Conservation (phyloP, 2,329 filamentous ascomycete species). For the Xylariaceae sp. region DNA sequence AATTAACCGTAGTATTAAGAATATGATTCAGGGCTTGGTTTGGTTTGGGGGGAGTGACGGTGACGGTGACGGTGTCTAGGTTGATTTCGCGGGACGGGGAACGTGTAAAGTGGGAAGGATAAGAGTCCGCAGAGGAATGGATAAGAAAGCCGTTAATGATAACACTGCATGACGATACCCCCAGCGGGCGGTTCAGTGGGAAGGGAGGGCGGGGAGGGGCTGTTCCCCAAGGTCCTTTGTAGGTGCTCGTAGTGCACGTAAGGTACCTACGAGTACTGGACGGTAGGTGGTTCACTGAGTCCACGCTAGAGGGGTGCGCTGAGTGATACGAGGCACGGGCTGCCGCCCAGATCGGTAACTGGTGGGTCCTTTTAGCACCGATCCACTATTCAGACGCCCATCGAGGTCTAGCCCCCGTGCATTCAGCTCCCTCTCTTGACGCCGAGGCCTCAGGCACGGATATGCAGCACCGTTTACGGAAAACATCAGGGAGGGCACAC, state of each 20-base stretch:
- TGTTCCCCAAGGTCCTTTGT: background rate
- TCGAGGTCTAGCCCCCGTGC: background rate
- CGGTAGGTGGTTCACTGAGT: too few species aligned
- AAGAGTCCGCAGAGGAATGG: background rate
- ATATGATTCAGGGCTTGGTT: slow-evolving; percentile 6
- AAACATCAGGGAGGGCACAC: too few species aligned
- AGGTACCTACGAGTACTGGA: background rate
- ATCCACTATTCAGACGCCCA: background rate
- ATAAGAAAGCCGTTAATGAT: background rate
- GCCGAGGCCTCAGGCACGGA: background rate
- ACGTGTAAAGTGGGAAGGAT: background rate
- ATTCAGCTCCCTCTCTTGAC: background rate
- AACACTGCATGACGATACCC: slow-evolving; percentile 2
- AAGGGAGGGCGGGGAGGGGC: too few species aligned
- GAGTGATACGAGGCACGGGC: too few species aligned
- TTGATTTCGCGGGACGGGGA: too few species aligned
- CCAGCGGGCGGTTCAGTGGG: too few species aligned
- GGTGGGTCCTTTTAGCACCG: too few species aligned
- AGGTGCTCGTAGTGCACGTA: background rate
- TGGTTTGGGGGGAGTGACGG: background rate
- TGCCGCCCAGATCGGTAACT: too few species aligned
- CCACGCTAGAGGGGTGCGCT: too few species aligned
- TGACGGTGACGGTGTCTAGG: too few species aligned
- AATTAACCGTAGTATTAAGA: slow-evolving; percentile 8
- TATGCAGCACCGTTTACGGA: too few species aligned